Evolutionary conservation across 1,139 yeast species (phyloP), one percentile per base, ranked within the genome.

Genomic region (Yamadazyma friedrichii): DNA sequence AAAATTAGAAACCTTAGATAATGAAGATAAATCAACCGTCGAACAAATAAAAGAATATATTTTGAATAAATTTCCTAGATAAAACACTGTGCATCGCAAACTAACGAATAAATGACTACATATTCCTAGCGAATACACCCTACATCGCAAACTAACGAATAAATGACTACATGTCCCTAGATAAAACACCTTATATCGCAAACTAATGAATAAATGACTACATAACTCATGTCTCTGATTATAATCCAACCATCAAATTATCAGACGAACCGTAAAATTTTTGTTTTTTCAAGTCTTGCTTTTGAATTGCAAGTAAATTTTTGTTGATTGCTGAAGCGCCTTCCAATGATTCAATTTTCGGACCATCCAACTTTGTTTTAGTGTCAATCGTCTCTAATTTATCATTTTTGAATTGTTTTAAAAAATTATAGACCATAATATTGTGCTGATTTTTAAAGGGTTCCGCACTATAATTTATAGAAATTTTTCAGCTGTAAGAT

Each of bases 241-340:
- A 61, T 47, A 61, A 60, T 3, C 62, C 63, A 12, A 61, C 54
- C 45, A 59, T 51, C 47, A 61, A 56, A 45, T 61, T 59, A 47
- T 61, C 65, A n/a, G 61, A 56, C 9, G 61, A 56, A 31, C 48
- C 46, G 36, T 49, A 55, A 33, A 47, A 47, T 17, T 42, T 44
- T 8, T 20, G 24, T 20, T 39, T 39, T 12, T 39, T 44, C 25
- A 36, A 16, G 12, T 49, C 48, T 17, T 49, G 46, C 16, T 43
- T 34, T 41, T 50, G 48, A n/a, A 51, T 42, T 15, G 25, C 33
- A 10, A 40, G 26, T 16, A 51, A 39, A 15, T 38, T 47, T 31
- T 50, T 51, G 29, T 51, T 51, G 15, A 46, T 15, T 12, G 38
- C 33, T 10, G 12, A 9, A 8, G 8, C 16, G 9, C 27, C 4